A percentile compares a stretch with the other conserved stretches of the same genome.
Conservation (phyloP, 768 basidiomycete genomes). For the Tylopilus intermedius region DNA sequence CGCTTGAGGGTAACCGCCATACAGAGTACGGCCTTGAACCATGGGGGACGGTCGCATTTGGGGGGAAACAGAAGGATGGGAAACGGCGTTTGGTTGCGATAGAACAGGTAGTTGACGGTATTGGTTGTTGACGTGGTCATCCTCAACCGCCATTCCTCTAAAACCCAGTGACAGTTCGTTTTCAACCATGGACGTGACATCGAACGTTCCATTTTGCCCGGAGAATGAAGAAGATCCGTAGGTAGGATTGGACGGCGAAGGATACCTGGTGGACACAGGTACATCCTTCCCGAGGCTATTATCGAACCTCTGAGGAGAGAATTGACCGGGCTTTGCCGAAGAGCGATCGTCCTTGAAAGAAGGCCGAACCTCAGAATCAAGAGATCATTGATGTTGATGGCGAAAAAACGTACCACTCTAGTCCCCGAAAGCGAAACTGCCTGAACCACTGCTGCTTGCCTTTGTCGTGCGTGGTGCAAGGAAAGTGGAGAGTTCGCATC, state of each 20-base stretch:
- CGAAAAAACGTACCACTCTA: conserved; percentile 33
- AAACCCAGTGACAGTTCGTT: conserved; percentile 54
- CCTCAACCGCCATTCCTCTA: conserved; percentile 59
- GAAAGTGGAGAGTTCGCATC: conserved; percentile 39
- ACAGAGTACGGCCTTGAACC: conserved; percentile 44
- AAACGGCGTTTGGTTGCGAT: conserved; percentile 27
- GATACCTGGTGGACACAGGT: conserved; percentile 36
- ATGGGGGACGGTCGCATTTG: conserved; percentile 41
- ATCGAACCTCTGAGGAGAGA: conserved; percentile 54
- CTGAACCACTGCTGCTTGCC: conserved; percentile 40
- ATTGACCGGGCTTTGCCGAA: conserved; percentile 43
- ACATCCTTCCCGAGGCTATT: conserved; percentile 39
- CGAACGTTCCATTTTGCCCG: conserved; percentile 32
- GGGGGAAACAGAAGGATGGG: conserved; percentile 30
- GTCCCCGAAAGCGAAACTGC: conserved; percentile 35
- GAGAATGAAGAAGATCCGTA: conserved; percentile 31
- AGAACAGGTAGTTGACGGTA: conserved; percentile 35
- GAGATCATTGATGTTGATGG: conserved; percentile 5
- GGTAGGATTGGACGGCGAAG: conserved; percentile 42
- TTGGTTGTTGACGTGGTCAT: conserved; percentile 40
- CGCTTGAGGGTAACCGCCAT: conserved; percentile 45
- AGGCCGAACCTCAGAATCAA: conserved; percentile 15
- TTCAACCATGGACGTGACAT: conserved; percentile 41
- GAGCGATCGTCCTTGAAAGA: conserved; percentile 44
- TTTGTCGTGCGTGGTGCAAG: conserved; percentile 43